Evolutionary conservation across 257 asterid species (phyloP), one percentile per base, ranked within the genome.

Genomic region (Plantago ovata): DNA sequence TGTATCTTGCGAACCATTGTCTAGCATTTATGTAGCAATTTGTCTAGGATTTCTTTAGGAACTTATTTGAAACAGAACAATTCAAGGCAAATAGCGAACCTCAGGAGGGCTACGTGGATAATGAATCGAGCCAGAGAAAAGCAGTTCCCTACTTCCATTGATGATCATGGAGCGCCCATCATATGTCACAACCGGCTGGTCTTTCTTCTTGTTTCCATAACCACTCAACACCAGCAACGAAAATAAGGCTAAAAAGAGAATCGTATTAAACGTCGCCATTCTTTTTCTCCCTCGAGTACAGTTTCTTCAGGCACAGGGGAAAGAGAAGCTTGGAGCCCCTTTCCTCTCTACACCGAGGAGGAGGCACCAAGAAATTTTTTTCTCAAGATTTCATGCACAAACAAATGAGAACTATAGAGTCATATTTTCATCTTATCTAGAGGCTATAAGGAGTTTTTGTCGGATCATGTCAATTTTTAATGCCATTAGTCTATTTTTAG

Each of bases 51-150:
- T n/a, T n/a, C 33, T 28, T 28, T 28, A 3, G 33, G 6, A 28
- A 28, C 3, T 28, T 28, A 8, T 8, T 28, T 28, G 36, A 28
- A 28, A 28, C 36, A 28, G 5, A 28, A 28, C 36, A 6, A 3
- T 28, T 28, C 36, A 28, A 24, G 36, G 7, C 7, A 4, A 8
- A 28, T 1, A 19, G 13, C 13, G 9, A 60, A 87, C 94, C 84
- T 83, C 85, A 0, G 87, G 87, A 28, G 96, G 83, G 62, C 86
- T 78, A 10, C 96, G 86, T 0, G 96, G 80, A 61, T 89, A 89
- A 71, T 89, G 96, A 33, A 89, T 70, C 6, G 96, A 89, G 32
- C 96, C 96, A 13, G 96, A 83, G 70, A 89, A 89, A 6, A 89
- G 66, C 13, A 89, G 58, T 53, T 85, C 79, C 28, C 95, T 64